phyloP scores from a whole-genome alignment of 2,329 filamentous ascomycete genomes.

The Colletotrichum eremochloae region DNA sequence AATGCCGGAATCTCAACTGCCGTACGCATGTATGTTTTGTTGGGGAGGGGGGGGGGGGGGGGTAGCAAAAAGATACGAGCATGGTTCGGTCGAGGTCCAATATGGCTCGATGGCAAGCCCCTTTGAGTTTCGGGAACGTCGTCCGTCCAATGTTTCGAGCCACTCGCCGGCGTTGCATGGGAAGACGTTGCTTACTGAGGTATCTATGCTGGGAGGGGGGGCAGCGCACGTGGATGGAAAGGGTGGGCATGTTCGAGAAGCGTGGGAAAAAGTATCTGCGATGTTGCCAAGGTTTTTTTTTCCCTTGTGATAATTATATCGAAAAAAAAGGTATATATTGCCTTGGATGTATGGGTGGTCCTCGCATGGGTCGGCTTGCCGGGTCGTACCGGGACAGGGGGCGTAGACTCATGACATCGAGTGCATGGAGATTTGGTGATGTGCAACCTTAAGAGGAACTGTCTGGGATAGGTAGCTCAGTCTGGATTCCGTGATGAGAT shows the following conservation, averaged over 20 bases:
- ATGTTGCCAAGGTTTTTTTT: neutral
- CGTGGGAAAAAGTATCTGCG: neutral
- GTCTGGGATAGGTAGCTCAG: no score
- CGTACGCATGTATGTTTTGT: no score
- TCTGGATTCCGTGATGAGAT: neutral
- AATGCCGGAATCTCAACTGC: no score
- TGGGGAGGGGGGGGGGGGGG: no score
- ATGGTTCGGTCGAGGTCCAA: neutral
- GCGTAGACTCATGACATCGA: neutral
- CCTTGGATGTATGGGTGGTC: neutral
- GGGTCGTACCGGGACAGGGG: neutral
- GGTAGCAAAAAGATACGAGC: no score
- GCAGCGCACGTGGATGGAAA: neutral
- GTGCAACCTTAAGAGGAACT: no score
- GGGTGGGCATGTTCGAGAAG: neutral
- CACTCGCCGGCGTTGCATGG: no score
- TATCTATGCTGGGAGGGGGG: neutral
- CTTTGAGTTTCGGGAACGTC: neutral
- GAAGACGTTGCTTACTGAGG: conserved; percentile 11
- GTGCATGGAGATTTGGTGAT: neutral
- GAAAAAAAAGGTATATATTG: neutral
- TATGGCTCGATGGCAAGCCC: no score
- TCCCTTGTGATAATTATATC: neutral
- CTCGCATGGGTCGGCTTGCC: neutral
- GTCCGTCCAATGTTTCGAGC: conserved; percentile 21